Base-by-base conservation (phyloP, 129 eudicot species). In the Mikania micrantha region DNA sequence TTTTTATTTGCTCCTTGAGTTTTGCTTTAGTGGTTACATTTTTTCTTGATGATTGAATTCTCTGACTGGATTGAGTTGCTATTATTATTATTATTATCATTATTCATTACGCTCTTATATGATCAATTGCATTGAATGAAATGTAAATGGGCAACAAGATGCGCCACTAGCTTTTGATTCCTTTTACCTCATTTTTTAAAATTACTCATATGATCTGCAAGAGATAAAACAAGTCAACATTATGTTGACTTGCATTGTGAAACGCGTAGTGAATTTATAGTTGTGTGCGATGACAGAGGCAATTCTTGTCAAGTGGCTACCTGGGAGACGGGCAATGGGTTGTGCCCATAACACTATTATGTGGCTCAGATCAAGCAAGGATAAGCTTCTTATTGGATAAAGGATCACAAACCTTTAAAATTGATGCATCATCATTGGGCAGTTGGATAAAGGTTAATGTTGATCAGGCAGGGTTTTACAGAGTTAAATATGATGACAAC, bases 401-500 rank as follows among this genome's bases (percentile, higher is more conserved):
- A 68, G 85, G 67, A 64, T 81, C 81, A 70, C 87, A 85, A 81
- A 28, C 72, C 61, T 62, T 82, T 69, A 82, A 59, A 40, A 63
- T 82, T 63, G 83, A 59, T 50, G 52, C 64, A 48, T 50, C 82
- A 28, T 60, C 9, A 48, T 60, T 73, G 52, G 73, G 69, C 83
- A 68, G 69, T 28, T 94, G 99, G 99, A 78, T 94, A 29, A 94
- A 94, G 72, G 61, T 94, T 63, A 94, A 94, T 71, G 90, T 90
- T 73, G 94, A 85, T 36, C 97, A 84, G 78, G 80, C 99, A 54
- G 99, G 95, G 48, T 94, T 94, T 66, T 94, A 86, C 74, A 77
- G 99, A 70, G 99, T 94, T 56, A 90, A 94, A 70, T 94, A 94
- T 54, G 99, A 94, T 48, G 97, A 85, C 17, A 81, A 79, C 11